These are phyloP conservation scores for Cryptococcus sp. DNA, from an alignment of 1,284 basidiomycete species.

Conservation along the genomic window DNA sequence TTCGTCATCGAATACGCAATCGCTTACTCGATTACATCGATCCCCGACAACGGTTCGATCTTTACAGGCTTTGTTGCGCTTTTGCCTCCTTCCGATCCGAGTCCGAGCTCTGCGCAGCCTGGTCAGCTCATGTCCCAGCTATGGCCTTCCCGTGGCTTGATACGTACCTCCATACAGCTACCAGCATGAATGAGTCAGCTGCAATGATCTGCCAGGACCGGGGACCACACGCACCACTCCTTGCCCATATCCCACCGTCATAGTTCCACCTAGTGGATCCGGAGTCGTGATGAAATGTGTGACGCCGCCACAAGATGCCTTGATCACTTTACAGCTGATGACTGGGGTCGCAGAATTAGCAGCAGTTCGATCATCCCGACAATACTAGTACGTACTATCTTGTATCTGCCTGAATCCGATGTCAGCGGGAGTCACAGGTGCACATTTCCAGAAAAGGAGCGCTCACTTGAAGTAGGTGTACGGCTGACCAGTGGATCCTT, in stretches of 20 bases:
- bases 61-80: slow-evolving; percentile 81
- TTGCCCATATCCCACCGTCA: slow-evolving; percentile 68
- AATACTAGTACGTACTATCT: slow-evolving; percentile 60
- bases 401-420: slow-evolving; percentile 63
- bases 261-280: slow-evolving; percentile 53
- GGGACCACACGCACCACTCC: slow-evolving; percentile 40
- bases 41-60: slow-evolving; percentile 68
- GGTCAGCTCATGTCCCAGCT: background rate
- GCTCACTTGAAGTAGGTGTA: slow-evolving; percentile 67
- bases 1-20: background rate
- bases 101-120: slow-evolving; percentile 66
- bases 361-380: background rate
- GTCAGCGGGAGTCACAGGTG: background rate
- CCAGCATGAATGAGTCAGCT: background rate
- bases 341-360: slow-evolving; percentile 8
- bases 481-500: slow-evolving; percentile 76
- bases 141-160: background rate
- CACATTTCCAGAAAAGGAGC: background rate
- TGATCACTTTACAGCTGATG: slow-evolving; percentile 71
- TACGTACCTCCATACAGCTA: slow-evolving; percentile 39
- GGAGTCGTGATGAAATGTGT: slow-evolving; percentile 79
- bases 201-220: background rate
- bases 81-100: slow-evolving; percentile 76
- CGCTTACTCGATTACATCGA: slow-evolving; percentile 74
- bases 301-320: slow-evolving; percentile 78